Base-by-base conservation (phyloP, 2,329 filamentous ascomycete species). In the Tympanopsis confertula region DNA sequence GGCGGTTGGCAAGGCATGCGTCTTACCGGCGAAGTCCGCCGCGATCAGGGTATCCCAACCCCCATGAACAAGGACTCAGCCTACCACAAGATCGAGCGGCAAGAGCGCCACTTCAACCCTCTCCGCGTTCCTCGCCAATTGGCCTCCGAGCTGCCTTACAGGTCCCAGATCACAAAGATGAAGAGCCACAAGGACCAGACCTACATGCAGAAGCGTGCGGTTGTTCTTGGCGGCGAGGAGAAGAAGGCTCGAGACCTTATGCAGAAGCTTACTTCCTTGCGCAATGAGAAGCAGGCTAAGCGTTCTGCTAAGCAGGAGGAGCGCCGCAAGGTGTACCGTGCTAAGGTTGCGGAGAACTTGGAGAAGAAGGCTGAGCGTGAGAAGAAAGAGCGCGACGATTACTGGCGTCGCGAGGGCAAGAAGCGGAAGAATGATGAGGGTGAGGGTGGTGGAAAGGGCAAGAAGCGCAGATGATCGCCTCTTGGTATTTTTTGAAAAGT, bases 191-290 rank as follows among this genome's bases (percentile, higher is more conserved):
- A 75, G 57, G 80, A 78, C 50, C 63, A 80, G 53, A 94, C 88
- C 17, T 98, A 98, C 58, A 70, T 94, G 69, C 86, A 94, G 66
- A 95, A 95, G 66, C 83, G 91, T 7, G 91, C 89, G 13, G 86
- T 96, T n/a, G 76, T 94, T 18, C 62, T 86, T 13, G 71, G 81
- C 12, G 80, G 80, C 19, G 89, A 96, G 58, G 91, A 98, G 71
- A 86, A 82, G 69, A 82, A 82, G 58, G 87, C 87, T 4, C 71
- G 91, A 20, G 79, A 87, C 48, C 66, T 98, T 46, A 82, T 98
- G 78, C 84, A 94, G 65, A 91, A 95, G 68, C 74, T 98, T 38
- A 82, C 85, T 53, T 89, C 88, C 13, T 67, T 98, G 52, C 69
- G 87, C 47, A 94, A 93, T 52, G 91, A 96, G 53, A 91, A 93